A percentile compares a stretch with the other conserved stretches of the same genome.
phyloP scores from a whole-genome alignment of 2,329 filamentous ascomycete genomes.

The Penicillium verrucosum region DNA sequence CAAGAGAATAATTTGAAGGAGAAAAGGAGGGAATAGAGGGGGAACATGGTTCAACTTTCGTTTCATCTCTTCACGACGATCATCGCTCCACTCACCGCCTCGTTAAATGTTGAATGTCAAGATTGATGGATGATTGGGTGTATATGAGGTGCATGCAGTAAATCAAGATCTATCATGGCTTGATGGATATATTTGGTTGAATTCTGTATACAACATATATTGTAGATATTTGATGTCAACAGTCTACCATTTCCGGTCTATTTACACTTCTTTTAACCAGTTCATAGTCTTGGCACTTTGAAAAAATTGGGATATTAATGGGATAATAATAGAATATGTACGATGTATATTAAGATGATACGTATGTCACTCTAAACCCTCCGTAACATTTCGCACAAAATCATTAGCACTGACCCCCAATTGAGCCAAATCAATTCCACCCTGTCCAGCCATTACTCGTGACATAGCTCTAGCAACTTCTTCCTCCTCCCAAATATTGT shows the following conservation, averaged over 20 bases:
- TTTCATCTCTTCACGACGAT: slow-evolving; percentile 17
- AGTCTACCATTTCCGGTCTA: slow-evolving; percentile 7
- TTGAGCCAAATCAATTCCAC: slow-evolving; percentile 41
- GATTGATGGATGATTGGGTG: slow-evolving; percentile 4
- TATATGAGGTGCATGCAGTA: neutral
- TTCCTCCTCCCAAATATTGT: slow-evolving; percentile 67
- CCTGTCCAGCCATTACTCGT: slow-evolving; percentile 68
- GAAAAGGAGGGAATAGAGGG: slow-evolving; percentile 5
- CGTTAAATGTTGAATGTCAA: slow-evolving; percentile 4
- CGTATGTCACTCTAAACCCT: slow-evolving; percentile 33
- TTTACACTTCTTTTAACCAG: neutral
- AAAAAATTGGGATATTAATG: neutral
- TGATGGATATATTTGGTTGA: neutral
- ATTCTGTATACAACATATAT: neutral
- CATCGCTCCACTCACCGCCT: slow-evolving; percentile 12
- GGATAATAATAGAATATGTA: neutral
- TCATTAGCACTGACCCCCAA: slow-evolving; percentile 43
- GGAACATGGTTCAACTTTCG: slow-evolving; percentile 18
- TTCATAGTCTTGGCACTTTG: neutral
- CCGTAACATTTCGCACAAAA: slow-evolving; percentile 45
- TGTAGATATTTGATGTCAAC: neutral
- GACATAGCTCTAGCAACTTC: slow-evolving; percentile 63
- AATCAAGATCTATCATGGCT: neutral
- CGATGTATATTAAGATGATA: neutral
- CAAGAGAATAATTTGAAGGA: neutral